These are phyloP conservation scores for Thielaviopsis euricoi DNA, from an alignment of 2,329 filamentous ascomycete genomes.

Conservation along the genomic window DNA sequence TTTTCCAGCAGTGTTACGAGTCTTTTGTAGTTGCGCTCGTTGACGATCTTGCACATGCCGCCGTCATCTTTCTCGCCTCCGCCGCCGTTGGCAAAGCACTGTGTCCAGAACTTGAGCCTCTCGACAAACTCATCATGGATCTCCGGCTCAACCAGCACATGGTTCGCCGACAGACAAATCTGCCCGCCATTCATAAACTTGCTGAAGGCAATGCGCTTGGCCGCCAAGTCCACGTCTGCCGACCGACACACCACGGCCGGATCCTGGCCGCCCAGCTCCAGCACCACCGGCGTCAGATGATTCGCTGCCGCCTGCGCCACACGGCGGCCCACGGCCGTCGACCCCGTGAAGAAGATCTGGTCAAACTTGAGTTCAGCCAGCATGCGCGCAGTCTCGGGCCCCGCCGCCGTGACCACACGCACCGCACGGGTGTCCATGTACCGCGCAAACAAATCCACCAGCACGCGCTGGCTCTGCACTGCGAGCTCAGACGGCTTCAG, in stretches of 20 bases:
- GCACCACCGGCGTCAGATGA: conserved; percentile 25
- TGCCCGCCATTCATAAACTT: conserved; percentile 27
- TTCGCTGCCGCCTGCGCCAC: conserved; percentile 25
- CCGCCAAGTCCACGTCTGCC: conserved; percentile 26
- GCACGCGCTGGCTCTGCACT: conserved; percentile 18
- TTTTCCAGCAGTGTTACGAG: conserved; percentile 21
- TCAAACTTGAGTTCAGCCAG: conserved; percentile 24
- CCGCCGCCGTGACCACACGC: conserved; percentile 19
- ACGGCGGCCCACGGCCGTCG: conserved; percentile 21
- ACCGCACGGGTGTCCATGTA: conserved; percentile 27
- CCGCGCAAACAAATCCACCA: conserved; percentile 23
- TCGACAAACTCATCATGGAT: conserved; percentile 23
- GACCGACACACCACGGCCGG: conserved; percentile 26
- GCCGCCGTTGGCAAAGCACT: conserved; percentile 17
- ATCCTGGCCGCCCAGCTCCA: conserved; percentile 29
- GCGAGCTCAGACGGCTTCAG: conserved; percentile 29
- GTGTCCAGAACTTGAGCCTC: conserved; percentile 19
- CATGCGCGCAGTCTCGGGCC: conserved; percentile 20
- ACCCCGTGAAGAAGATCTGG: conserved; percentile 31
- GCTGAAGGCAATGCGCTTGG: conserved; percentile 25
- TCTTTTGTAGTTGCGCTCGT: conserved; percentile 25
- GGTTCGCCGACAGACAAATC: conserved; percentile 21
- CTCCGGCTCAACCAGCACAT: conserved; percentile 26
- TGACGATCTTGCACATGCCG: conserved; percentile 22
- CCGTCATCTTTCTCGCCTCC: conserved; percentile 14